A percentile compares a stretch with the other conserved stretches of the same genome.
Conservation (phyloP, 2,329 filamentous ascomycete species). For the Amphichorda felina region DNA sequence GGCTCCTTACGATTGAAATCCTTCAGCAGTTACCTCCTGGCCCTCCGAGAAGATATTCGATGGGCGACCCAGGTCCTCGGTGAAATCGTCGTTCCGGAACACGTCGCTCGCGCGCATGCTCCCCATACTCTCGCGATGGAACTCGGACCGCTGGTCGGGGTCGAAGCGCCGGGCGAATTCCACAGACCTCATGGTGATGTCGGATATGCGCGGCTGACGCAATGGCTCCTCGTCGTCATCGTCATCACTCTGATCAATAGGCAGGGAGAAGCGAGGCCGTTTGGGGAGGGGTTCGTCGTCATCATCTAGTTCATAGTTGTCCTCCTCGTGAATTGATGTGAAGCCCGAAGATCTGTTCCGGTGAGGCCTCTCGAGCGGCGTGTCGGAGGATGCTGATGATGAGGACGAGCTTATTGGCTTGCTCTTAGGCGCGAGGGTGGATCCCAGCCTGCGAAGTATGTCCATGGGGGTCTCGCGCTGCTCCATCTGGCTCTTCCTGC, state of each 20-base stretch:
- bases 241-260: constrained; percentile 37
- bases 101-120: constrained; percentile 43
- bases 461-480: constrained; percentile 44
- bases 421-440: constrained; percentile 37
- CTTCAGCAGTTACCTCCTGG: not conserved
- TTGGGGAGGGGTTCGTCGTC: constrained; percentile 38
- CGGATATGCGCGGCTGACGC: constrained; percentile 40
- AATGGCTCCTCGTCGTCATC: constrained; percentile 38
- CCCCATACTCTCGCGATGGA: constrained; percentile 41
- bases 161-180: constrained; percentile 44
- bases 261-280: constrained; percentile 42
- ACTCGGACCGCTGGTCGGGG: constrained; percentile 21
- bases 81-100: constrained; percentile 20
- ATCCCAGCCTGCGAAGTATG: constrained; percentile 40
- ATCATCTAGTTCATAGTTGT: constrained; percentile 30
- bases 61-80: constrained; percentile 29
- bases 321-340: constrained; percentile 10
- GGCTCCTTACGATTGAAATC: not conserved
- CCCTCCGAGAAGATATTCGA: constrained; percentile 33
- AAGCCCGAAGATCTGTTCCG: not conserved
- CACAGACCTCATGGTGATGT: constrained; percentile 45
- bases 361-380: not conserved
- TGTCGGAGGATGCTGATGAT: constrained; percentile 5
- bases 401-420: constrained; percentile 34
- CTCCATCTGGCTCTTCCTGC: constrained; percentile 43